Base-by-base conservation (phyloP, 371 early-diverging fungal species). In the Blakeslea trispora region DNA sequence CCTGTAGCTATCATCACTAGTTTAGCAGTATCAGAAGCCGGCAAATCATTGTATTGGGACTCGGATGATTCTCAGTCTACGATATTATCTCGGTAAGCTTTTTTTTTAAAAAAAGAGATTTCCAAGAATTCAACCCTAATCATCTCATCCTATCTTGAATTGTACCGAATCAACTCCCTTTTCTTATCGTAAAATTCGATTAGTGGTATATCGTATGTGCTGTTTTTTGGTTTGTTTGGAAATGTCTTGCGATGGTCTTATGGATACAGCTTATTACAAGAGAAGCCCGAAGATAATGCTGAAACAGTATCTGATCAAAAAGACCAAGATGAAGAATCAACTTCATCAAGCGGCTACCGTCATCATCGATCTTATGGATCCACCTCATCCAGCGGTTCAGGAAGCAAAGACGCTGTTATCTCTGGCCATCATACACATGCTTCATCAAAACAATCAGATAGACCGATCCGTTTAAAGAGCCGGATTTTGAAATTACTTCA, bases 201-300 rank as follows among this genome's bases (percentile, higher is more conserved):
- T 40, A 83, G 91, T 52, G 90, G 90, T 6, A 83, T 91, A 18
- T 84, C 89, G 0, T 91, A 91, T 56, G 84, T 84, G 10, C 71
- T 91, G 34, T 85, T 91, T 28, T 89, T 83, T 64, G 88, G 86
- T 23, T 79, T 89, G 55, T 81, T 89, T 63, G 82, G 86, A 51
- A 91, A 91, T 54, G 68, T 91, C 5, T 50, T 89, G 41, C 77
- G 89, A 28, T 91, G 89, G 89, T 87, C 87, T 18, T 89, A 87
- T 66, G 91, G 91, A 44, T 84, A 86, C 43, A 73, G 72, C 5
- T 64, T 91, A 5, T 62, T 91, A 53, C 72, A 57, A 7, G 5
- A 28, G 14, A 63, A 64, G 19, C 46, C 55, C 15, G 61, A 57
- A 22, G 61, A 51, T 24, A 32, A 18, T 5, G 35, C 37, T 9